Evolutionary conservation across 352 stramenopile species (phyloP).

Genomic region (Phytophthora constricta): DNA sequence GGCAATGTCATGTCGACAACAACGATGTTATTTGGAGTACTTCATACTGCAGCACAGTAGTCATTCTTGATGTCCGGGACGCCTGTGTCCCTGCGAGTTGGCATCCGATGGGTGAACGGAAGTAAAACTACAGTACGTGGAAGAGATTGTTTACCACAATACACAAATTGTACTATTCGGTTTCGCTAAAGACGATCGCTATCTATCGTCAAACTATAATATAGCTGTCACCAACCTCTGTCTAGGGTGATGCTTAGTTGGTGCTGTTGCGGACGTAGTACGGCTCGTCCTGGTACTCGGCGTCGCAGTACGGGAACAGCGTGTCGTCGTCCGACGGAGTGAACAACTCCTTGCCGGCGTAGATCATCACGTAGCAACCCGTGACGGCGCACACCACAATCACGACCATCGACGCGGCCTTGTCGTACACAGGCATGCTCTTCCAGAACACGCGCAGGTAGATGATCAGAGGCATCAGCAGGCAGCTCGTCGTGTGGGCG

Average conservation of each 20-base stretch:
- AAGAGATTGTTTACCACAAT: neutral
- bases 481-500: conserved; percentile 56
- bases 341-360: conserved; percentile 62
- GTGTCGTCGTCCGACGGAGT: conserved; percentile 42
- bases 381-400: conserved; percentile 50
- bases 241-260: conserved; percentile 28
- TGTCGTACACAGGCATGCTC: conserved; percentile 50
- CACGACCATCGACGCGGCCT: conserved; percentile 45
- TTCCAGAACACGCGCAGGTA: conserved; percentile 57
- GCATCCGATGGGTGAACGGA: neutral
- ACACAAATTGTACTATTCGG: neutral
- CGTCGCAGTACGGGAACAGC: conserved; percentile 67
- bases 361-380: conserved; percentile 61
- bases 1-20: too few species aligned
- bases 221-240: conserved; percentile 1
- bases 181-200: conserved; percentile 5
- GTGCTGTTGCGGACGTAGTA: conserved; percentile 54
- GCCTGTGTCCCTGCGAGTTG: too few species aligned
- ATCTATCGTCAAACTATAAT: conserved; percentile 7
- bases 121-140: neutral
- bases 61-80: too few species aligned
- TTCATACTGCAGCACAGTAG: too few species aligned
- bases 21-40: too few species aligned
- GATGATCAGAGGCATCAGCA: conserved; percentile 60
- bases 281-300: conserved; percentile 47